phyloP scores from a whole-genome alignment of 495 filamentous ascomycete genomes.

The Daldinia concentrica region DNA sequence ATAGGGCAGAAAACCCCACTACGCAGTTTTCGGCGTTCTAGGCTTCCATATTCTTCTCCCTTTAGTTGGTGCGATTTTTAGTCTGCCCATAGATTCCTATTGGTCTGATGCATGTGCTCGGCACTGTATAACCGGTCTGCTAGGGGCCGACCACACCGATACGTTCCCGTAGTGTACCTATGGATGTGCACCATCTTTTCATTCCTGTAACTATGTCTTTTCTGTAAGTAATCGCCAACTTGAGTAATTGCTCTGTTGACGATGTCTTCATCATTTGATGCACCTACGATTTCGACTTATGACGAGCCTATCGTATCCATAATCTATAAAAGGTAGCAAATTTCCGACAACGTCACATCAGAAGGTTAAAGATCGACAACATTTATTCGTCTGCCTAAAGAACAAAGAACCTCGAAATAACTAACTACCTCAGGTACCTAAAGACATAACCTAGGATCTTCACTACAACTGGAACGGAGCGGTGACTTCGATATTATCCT shows the following conservation, averaged over 20 bases:
- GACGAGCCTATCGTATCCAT: not conserved
- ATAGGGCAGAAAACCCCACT: conserved; percentile 14
- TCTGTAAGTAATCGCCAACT: not conserved
- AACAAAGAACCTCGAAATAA: not conserved
- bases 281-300: not conserved
- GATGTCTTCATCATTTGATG: not conserved
- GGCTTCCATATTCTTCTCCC: conserved; percentile 31
- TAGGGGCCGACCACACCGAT: conserved; percentile 30
- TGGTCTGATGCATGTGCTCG: conserved; percentile 11
- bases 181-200: not conserved
- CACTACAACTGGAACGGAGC: not conserved
- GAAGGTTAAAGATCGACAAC: not conserved
- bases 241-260: not conserved
- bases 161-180: not conserved
- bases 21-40: conserved; percentile 10
- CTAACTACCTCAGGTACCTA: not conserved
- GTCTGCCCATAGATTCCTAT: conserved; percentile 10
- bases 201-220: not conserved
- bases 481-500: not conserved
- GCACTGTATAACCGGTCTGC: not conserved
- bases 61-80: conserved; percentile 24
- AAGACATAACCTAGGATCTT: not conserved
- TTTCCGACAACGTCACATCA: not conserved
- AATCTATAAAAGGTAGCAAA: not conserved
- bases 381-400: not conserved